phyloP scores from a whole-genome alignment of 2,329 filamentous ascomycete genomes.

The Zymoseptoria tritici region DNA sequence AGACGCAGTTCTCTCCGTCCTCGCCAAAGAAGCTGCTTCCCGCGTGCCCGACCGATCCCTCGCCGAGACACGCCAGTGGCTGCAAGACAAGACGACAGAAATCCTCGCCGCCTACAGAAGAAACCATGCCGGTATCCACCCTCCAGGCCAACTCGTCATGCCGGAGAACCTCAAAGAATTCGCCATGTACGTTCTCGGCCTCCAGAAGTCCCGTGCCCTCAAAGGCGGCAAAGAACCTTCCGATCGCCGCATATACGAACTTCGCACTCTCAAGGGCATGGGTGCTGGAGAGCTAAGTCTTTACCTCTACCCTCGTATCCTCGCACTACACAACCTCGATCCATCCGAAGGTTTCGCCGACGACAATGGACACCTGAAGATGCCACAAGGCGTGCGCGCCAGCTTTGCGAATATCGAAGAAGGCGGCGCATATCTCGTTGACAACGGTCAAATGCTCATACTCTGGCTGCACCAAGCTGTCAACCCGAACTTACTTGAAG shows the following conservation, averaged over 20 bases:
- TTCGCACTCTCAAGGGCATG: conserved; percentile 84
- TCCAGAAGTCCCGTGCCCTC: conserved; percentile 86
- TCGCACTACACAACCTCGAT: conserved; percentile 82
- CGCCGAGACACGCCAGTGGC: conserved; percentile 73
- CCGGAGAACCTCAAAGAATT: conserved; percentile 95
- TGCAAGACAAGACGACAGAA: conserved; percentile 89
- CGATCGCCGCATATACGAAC: conserved; percentile 83
- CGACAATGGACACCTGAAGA: conserved; percentile 75
- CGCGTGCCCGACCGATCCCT: conserved; percentile 65
- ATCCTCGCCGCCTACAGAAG: conserved; percentile 88
- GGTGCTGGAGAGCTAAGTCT: conserved; percentile 76
- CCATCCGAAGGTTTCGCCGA: conserved; percentile 90
- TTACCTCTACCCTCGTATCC: conserved; percentile 91
- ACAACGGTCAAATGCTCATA: conserved; percentile 87
- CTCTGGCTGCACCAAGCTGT: conserved; percentile 91
- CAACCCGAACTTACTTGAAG: conserved; percentile 80
- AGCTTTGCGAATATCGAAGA: conserved; percentile 85
- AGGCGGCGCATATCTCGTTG: conserved; percentile 87
- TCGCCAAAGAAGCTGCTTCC: conserved; percentile 90
- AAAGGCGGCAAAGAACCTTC: conserved; percentile 86
- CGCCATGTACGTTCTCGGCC: conserved; percentile 86
- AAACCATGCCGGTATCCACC: conserved; percentile 78
- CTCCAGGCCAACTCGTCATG: conserved; percentile 86
- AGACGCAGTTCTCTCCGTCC: conserved; percentile 78
- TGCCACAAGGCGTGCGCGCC: conserved; percentile 72